Conservation (phyloP, 1,284 basidiomycete genomes). For the Sparassis latifolia region DNA sequence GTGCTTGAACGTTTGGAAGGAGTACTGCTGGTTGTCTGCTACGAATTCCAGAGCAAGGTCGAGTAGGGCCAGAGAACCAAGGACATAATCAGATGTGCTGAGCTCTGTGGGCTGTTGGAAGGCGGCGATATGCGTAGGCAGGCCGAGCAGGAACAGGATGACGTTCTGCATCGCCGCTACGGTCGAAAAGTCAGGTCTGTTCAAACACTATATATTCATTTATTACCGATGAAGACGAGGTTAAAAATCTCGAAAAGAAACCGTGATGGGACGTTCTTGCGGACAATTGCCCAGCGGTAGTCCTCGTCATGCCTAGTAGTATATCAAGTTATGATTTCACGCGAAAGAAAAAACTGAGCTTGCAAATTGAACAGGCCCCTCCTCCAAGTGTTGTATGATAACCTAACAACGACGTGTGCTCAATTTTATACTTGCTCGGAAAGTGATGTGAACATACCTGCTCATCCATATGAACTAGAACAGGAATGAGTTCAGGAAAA, state of each 20-base stretch:
- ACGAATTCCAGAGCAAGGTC: conserved; percentile 69
- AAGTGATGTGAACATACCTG: conserved; percentile 30
- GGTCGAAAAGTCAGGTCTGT: neutral
- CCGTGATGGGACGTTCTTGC: conserved; percentile 50
- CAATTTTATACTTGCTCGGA: neutral
- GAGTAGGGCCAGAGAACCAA: conserved; percentile 53
- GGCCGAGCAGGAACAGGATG: conserved; percentile 69
- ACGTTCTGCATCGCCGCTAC: conserved; percentile 71
- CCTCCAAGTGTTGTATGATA: conserved; percentile 81
- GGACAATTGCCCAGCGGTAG: conserved; percentile 85
- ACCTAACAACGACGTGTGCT: neutral
- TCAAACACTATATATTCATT: neutral
- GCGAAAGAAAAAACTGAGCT: conserved; percentile 20
- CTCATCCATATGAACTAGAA: conserved; percentile 58
- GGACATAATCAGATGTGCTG: conserved; percentile 56
- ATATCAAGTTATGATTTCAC: neutral
- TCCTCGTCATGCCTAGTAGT: conserved; percentile 68
- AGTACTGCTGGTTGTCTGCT: conserved; percentile 89
- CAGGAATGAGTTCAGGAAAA: neutral
- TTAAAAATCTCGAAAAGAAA: conserved; percentile 79
- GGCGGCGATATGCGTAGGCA: conserved; percentile 51
- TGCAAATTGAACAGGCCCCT: conserved; percentile 78
- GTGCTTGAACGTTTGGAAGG: conserved; percentile 79
- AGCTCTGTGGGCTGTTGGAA: conserved; percentile 51
- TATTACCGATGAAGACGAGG: conserved; percentile 71